A percentile compares a stretch with the other conserved stretches of the same genome.
Evolutionary conservation across 768 basidiomycete species (phyloP).

Genomic region (Xerocomellus intermedius): DNA sequence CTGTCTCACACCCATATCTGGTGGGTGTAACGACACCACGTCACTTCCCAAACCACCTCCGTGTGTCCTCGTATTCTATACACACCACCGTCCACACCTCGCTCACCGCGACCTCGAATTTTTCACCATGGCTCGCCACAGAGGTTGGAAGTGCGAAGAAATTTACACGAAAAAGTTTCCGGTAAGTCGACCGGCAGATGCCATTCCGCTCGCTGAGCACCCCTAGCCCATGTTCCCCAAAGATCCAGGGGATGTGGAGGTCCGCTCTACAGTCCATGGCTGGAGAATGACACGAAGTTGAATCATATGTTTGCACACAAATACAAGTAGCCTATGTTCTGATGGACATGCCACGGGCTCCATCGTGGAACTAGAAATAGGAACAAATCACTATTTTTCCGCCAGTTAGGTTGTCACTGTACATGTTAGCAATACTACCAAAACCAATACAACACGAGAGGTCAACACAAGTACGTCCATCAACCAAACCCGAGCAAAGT

Average conservation of each 20-base stretch:
- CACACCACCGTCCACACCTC: conserved; percentile 83
- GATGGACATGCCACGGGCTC: too few relatives aligned
- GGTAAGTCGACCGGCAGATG: conserved; percentile 37
- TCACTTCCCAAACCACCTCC: conserved; percentile 25
- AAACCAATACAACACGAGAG: background rate
- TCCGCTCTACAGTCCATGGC: conserved; percentile 83
- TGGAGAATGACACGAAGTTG: conserved; percentile 53
- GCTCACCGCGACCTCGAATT: conserved; percentile 83
- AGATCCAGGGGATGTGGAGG: conserved; percentile 74
- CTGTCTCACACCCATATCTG: conserved; percentile 26
- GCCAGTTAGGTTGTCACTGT: too few relatives aligned
- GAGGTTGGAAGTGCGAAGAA: conserved; percentile 74
- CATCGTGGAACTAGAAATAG: background rate
- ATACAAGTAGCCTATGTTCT: too few relatives aligned
- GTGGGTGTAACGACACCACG: conserved; percentile 11
- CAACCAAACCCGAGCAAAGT: background rate
- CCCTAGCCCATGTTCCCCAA: conserved; percentile 86
- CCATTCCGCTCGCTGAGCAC: background rate
- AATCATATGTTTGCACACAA: background rate
- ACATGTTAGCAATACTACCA: background rate
- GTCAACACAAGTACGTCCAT: background rate
- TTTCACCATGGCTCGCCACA: conserved; percentile 58
- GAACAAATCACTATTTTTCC: background rate
- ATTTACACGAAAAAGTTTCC: conserved; percentile 63
- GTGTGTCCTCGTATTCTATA: conserved; percentile 79